Evolutionary conservation across 2,329 filamentous ascomycete species (phyloP).

Genomic region (Apiospora aurea): DNA sequence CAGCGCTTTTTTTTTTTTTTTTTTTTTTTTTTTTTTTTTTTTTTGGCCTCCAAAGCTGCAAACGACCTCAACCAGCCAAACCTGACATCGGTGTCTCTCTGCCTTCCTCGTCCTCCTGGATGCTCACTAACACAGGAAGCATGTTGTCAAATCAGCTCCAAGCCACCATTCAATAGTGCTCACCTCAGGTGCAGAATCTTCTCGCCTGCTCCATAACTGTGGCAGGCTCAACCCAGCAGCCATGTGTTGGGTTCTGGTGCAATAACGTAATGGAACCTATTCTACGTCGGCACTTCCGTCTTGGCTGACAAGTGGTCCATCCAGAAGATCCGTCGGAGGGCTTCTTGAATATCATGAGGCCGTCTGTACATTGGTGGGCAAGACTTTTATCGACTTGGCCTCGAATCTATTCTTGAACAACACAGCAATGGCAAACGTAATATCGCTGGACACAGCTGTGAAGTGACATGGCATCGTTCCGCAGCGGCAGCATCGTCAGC

Average conservation of each 20-base stretch:
- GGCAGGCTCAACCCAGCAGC: constrained; percentile 1
- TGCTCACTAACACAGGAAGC: background rate
- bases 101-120: too few species aligned
- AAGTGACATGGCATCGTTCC: background rate
- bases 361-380: background rate
- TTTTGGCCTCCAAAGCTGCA: background rate
- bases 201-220: background rate
- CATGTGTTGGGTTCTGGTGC: background rate
- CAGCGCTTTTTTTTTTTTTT: too few species aligned
- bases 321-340: too few species aligned
- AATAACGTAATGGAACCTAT: background rate
- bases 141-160: background rate
- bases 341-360: background rate
- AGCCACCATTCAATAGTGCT: background rate
- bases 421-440: background rate
- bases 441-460: background rate
- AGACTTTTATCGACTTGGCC: background rate
- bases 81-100: background rate
- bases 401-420: background rate
- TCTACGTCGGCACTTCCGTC: background rate
- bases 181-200: background rate
- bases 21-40: too few species aligned
- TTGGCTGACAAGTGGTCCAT: background rate
- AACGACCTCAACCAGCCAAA: background rate
- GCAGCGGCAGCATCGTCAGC: too few species aligned